Base-by-base conservation (phyloP, 1,139 yeast species). In the Debaryomyces udenii region DNA sequence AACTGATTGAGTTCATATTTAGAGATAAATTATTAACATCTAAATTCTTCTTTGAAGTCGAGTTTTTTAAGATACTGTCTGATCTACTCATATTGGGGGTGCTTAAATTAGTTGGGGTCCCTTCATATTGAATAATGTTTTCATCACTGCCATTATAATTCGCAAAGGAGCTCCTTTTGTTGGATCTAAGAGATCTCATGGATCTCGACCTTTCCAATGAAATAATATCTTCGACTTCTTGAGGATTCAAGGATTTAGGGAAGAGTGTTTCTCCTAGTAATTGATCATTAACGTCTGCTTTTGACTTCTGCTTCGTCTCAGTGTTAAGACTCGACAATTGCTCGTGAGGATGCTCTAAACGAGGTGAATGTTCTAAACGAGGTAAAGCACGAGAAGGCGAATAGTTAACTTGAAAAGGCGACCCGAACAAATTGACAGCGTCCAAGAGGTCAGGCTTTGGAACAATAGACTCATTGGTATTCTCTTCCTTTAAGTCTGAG, bases 221-320 rank as follows among this genome's bases (percentile, higher is more conserved):
- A 1, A 83, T 83, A 45, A 86, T 86, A 37, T 86, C 81, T 50
- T 83, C 88, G 11, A 86, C 87, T 57, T 86, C 95, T 41, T 76
- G 80, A 0, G 78, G 70, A 47, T 75, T 82, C 34, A 86, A 66
- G 3, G 80, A 76, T 54, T 82, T 85, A 0, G 94, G 95, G 57
- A 86, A 86, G 31, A 85, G 62, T 0, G 82, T 78, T 44, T 84
- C 91, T 9, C 93, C 91, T 18, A 66, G 50, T 33, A 73, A 50
- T 31, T 53, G 56, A 15, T 51, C 52, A 28, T 38, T 42, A 7
- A 39, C 30, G 16, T 38, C 38, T 9, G 30, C 37, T 9, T 39
- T 38, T 17, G 40, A 31, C 7, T 38, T 45, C 3, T 44, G 45
- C 26, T 42, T 40, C 14, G 42, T 42, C 14, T 35, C 38, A 3